Base-by-base conservation (phyloP, 306 rosid species). In the Dalbergia oliveri region DNA sequence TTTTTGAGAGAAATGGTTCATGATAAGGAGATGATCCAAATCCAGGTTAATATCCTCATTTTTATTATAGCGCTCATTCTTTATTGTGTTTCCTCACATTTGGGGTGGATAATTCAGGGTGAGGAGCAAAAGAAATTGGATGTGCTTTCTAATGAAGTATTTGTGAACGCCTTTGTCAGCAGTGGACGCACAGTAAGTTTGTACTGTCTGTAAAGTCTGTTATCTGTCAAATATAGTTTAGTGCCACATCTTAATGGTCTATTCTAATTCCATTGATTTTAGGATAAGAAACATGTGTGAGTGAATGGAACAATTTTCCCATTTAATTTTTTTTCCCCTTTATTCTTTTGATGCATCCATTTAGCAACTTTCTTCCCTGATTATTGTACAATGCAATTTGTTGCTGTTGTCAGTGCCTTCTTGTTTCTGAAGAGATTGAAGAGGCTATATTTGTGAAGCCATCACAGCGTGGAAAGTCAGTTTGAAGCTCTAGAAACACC, bases 71-170 rank as follows among this genome's bases (percentile, higher is more conserved):
- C 3, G 1, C 31, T 26, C 31, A 26, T 26, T 26, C 31, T 26
- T 43, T 74, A 51, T 66, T 41, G 16, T 50, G 66, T 14, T 75
- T 69, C 39, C 4, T 18, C n/a, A 18, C 34, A 41, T 74, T 54
- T 14, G 39, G 69, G 45, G 57, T 67, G 5, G 67, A 26, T 51
- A 58, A 45, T 33, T 62, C 50, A 86, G 89, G 84, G 99, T 11
- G 99, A 94, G 86, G 97, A 94, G 72, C 99, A 94, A 78, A 94
- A 93, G 95, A 94, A 94, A 83, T 86, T 94, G 85, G 99, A 94
- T 90, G 95, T 94, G 82, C 91, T 94, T 66, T 94, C 99, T 41
- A 93, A 94, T 91, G 93, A 94, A 80, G 97, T 94, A 23, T 93
- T 94, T 84, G 89, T 94, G 35, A 94, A 94, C 84, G 99, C 99